Base-by-base conservation (phyloP, 805 yeast species). In the Candida endomychidarum region DNA sequence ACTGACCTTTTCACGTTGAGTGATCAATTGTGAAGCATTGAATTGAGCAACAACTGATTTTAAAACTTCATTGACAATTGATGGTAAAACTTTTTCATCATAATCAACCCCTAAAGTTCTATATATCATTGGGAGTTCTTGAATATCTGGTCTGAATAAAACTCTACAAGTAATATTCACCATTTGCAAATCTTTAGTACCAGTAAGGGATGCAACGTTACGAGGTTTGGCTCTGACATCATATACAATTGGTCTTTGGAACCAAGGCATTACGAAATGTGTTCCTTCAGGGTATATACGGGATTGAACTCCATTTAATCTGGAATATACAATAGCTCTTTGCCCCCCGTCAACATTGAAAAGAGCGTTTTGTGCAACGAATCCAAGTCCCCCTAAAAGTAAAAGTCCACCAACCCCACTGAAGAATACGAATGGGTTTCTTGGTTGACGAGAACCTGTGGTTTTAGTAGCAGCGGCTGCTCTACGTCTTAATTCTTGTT, bases 121-220 rank as follows among this genome's bases (percentile, higher is more conserved):
- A 70, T 78, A 93, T 50, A 93, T 86, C 9, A 73, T 74, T 18
- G 98, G 96, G 51, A 93, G 74, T 38, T 88, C 80, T 38, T 65
- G 63, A 20, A 88, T 75, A 42, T 85, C 83, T 0, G 99, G 99
- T 61, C 90, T 82, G 41, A 95, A 84, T 53, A 93, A 77, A 18
- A 93, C 99, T 71, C 99, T 83, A 65, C 99, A 93, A n/a, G 98
- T 91, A 58, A 93, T 91, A 65, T 89, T 93, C 36, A 93, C 99
- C 99, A 93, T 93, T 71, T 93, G 99, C 60, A 93, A 76, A 67
- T 93, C 99, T 70, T 93, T 93, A 16, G 99, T 93, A 50, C 99
- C 99, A 1, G 99, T 93, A 56, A 95, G 76, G 18, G 96, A 87
- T 10, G 97, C 86, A 46, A 93, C 95, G 53, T 89, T 89, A 67